Base-by-base conservation (phyloP, 331 rosid genomes). In the Ulmus americana region DNA sequence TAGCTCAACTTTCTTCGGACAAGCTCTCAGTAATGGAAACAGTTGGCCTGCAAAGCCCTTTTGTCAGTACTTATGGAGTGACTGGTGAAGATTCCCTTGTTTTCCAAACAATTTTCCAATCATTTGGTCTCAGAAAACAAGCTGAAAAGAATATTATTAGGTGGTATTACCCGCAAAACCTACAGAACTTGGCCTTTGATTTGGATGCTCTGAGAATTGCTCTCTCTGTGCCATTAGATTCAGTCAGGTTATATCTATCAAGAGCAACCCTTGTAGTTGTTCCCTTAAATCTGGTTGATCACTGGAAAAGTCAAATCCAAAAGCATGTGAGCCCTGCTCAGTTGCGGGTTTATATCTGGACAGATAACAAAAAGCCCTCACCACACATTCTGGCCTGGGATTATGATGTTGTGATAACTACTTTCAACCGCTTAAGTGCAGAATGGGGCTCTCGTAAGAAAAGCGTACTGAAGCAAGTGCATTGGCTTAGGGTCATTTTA, bases 351-450 rank as follows among this genome's bases (percentile, higher is more conserved):
- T 89, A 67, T 67, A 76, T 85, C 49, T 94, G 98, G 95, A 70
- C 70, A 16, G 95, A 89, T 77, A 78, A 82, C 61, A 83, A 70
- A 68, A 89, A 76, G 76, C 98, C 91, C 39, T 67, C 90, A 70
- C 95, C 80, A 13, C 98, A 94, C 62, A 71, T 77, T 79, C 85
- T 94, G 43, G 98, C 98, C 3, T 94, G 98, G 98, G 95, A 94
- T 69, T 85, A 87, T 69, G 98, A 94, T 82, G 75, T 94, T 83
- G 88, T 94, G 70, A 89, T 94, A 18, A 94, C 97, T 65, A 89
- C 98, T 20, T 90, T 94, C 69, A 94, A 69, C 67, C 97, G 98
- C 47, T 72, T 92, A 55, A 92, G 98, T 77, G 91, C 95, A 66
- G 98, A 92, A 77, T 92, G 97, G 97, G 72, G 86, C 10, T 87